phyloP scores from a whole-genome alignment of 1,284 basidiomycete genomes.

The Xanthoconium separans region DNA sequence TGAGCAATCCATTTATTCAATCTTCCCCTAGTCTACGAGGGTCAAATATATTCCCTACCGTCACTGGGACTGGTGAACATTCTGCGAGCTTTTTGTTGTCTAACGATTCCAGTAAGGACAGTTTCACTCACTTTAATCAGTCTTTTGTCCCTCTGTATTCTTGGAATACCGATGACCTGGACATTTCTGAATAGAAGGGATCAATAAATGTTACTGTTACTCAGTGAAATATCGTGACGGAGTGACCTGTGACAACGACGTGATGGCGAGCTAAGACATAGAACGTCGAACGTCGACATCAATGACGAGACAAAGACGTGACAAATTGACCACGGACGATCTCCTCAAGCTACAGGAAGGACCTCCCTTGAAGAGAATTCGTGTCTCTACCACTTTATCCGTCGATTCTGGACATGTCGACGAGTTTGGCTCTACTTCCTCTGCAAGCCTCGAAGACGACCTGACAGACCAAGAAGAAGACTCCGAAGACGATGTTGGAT shows the following conservation, averaged over 20 bases:
- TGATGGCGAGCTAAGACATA: no score
- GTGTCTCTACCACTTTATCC: conserved; percentile 4
- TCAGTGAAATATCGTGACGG: no score
- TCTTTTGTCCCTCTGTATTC: conserved; percentile 2
- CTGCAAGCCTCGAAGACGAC: conserved; percentile 8
- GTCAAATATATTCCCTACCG: background rate
- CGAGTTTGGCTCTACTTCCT: conserved; percentile 5
- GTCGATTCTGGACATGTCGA: conserved; percentile 1
- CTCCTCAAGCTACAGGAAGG: conserved; percentile 33
- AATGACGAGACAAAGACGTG: conserved; percentile 31
- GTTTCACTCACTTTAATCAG: conserved; percentile 2
- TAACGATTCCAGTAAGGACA: background rate
- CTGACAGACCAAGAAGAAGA: conserved; percentile 10
- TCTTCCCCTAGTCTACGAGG: background rate
- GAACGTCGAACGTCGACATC: no score
- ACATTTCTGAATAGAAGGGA: background rate
- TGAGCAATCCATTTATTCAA: conserved; percentile 6
- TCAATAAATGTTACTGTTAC: no score
- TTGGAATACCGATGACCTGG: background rate
- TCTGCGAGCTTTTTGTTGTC: background rate
- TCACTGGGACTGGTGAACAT: background rate
- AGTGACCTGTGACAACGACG: background rate
- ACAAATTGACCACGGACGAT: conserved; percentile 34
- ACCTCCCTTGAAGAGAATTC: conserved; percentile 22
- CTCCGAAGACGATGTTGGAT: background rate